These are phyloP conservation scores for Kwoniella sp. DNA, from an alignment of 768 basidiomycete species.

Conservation along the genomic window DNA sequence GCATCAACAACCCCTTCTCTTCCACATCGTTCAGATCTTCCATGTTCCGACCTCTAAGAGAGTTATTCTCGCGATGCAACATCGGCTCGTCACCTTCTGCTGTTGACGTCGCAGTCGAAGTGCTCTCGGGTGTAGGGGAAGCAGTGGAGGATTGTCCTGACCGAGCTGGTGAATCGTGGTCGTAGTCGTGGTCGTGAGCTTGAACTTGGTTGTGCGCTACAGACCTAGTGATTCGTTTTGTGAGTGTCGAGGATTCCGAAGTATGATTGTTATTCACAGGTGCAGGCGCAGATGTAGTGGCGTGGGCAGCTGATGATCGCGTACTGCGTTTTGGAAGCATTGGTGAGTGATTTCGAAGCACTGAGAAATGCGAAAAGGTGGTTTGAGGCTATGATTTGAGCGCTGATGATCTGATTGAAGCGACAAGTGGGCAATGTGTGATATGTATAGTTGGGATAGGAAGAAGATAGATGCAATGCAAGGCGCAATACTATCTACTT, in stretches of 20 bases:
- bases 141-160: constrained; percentile 7
- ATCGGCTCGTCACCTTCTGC: constrained; percentile 16
- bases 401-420: not conserved
- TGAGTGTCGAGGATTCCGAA: not conserved
- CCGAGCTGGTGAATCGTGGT: not conserved
- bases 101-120: not conserved
- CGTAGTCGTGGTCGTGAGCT: too few species aligned
- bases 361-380: not conserved
- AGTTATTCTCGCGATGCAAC: constrained; percentile 26
- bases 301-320: constrained; percentile 1
- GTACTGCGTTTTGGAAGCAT: constrained; percentile 22
- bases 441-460: too few species aligned
- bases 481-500: too few species aligned
- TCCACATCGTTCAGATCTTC: constrained; percentile 46
- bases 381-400: not conserved
- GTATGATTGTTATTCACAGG: not conserved
- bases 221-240: constrained; percentile 14
- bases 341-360: not conserved
- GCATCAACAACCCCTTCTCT: constrained; percentile 46
- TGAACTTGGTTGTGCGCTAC: not conserved
- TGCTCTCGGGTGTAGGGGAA: constrained; percentile 3
- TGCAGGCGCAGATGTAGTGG: constrained; percentile 9
- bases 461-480: not conserved
- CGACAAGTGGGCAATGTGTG: too few species aligned
- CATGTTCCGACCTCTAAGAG: constrained; percentile 42